Evolutionary conservation across 2,329 filamentous ascomycete species (phyloP).

Genomic region (Biscogniauxia mediterranea): DNA sequence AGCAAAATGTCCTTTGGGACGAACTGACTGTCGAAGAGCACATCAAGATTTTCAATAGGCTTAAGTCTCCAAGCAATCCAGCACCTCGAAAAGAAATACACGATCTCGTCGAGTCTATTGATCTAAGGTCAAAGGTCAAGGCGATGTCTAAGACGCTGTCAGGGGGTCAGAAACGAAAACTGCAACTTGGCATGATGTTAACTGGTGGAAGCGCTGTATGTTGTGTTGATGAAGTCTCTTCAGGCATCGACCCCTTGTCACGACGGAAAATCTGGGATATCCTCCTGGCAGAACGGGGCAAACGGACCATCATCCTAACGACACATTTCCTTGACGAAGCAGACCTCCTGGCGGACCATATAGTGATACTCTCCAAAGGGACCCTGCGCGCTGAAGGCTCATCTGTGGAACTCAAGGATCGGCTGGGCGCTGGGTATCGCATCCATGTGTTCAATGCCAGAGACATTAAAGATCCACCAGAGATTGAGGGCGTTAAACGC

Average conservation of each 20-base stretch:
- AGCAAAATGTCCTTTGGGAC: slow-evolving; percentile 94
- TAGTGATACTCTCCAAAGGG: slow-evolving; percentile 84
- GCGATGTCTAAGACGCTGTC: slow-evolving; percentile 76
- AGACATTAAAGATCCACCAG: slow-evolving; percentile 44
- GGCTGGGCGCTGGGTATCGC: slow-evolving; percentile 78
- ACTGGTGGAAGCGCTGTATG: slow-evolving; percentile 86
- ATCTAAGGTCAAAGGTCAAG: slow-evolving; percentile 70
- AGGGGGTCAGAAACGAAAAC: slow-evolving; percentile 87
- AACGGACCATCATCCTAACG: slow-evolving; percentile 79
- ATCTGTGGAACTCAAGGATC: slow-evolving; percentile 81
- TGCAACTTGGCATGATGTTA: slow-evolving; percentile 93
- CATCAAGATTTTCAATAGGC: slow-evolving; percentile 75
- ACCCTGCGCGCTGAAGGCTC: slow-evolving; percentile 79
- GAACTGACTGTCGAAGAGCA: slow-evolving; percentile 85
- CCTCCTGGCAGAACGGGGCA: slow-evolving; percentile 77
- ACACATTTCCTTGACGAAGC: slow-evolving; percentile 95
- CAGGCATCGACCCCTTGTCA: slow-evolving; percentile 82
- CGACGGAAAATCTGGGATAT: slow-evolving; percentile 94
- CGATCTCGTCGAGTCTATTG: slow-evolving; percentile 66
- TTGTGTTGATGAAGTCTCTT: slow-evolving; percentile 88
- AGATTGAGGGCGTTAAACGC: slow-evolving; percentile 55
- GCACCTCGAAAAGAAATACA: slow-evolving; percentile 59
- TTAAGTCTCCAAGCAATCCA: slow-evolving; percentile 63
- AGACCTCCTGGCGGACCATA: slow-evolving; percentile 83
- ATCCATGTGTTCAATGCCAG: slow-evolving; percentile 68